Conservation (phyloP, 2,329 filamentous ascomycete species). For the Venturia carpophila region DNA sequence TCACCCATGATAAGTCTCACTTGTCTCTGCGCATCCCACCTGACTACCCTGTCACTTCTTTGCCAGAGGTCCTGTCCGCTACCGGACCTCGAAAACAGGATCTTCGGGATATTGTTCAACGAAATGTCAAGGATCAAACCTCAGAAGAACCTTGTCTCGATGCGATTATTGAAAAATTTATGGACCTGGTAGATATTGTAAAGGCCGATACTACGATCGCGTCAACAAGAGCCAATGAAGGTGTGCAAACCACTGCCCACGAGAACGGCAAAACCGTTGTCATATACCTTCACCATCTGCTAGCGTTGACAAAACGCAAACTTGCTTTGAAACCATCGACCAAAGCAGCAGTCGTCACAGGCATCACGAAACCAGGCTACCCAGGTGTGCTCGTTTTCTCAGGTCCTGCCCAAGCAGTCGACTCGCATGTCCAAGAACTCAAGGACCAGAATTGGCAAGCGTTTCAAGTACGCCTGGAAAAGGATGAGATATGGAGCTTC, state of each 20-base stretch:
- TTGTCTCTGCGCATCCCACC: constrained; percentile 35
- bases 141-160: constrained; percentile 38
- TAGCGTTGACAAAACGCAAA: constrained; percentile 41
- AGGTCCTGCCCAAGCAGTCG: constrained; percentile 32
- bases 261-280: constrained; percentile 32
- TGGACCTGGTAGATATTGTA: constrained; percentile 24
- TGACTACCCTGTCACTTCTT: constrained; percentile 30
- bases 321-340: constrained; percentile 32
- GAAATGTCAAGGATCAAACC: constrained; percentile 24
- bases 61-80: constrained; percentile 35
- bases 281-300: constrained; percentile 41
- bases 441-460: constrained; percentile 40
- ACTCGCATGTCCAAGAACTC: constrained; percentile 36
- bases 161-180: constrained; percentile 34
- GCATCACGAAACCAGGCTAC: constrained; percentile 41
- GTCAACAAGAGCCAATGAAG: constrained; percentile 17
- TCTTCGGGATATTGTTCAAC: constrained; percentile 29
- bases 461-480: constrained; percentile 39
- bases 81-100: constrained; percentile 31
- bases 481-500: constrained; percentile 34
- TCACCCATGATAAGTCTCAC: constrained; percentile 24
- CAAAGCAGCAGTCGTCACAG: constrained; percentile 26
- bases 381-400: constrained; percentile 39
- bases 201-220: not conserved
- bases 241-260: not conserved